phyloP scores from a whole-genome alignment of 2,329 filamentous ascomycete genomes.

The Penicillium sp. region DNA sequence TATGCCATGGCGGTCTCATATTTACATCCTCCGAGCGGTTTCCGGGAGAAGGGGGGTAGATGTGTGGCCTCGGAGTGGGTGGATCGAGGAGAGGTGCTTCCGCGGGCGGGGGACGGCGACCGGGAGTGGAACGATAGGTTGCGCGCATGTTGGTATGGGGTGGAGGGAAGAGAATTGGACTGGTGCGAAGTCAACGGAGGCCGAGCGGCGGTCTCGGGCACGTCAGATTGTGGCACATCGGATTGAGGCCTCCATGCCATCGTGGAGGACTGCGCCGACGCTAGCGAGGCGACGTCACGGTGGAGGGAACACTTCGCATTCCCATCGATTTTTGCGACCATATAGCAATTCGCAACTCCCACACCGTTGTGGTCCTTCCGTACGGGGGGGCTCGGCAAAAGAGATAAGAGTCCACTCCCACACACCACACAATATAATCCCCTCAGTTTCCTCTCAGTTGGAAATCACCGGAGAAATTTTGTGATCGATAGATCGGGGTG shows the following conservation, averaged over 20 bases:
- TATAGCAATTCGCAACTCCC: slow-evolving; percentile 39
- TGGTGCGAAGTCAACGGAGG: slow-evolving; percentile 61
- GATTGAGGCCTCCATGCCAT: slow-evolving; percentile 44
- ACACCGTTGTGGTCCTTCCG: slow-evolving; percentile 25
- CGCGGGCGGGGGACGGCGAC: slow-evolving; percentile 74
- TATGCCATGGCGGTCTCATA: slow-evolving; percentile 85
- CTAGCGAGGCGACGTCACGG: slow-evolving; percentile 46
- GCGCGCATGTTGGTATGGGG: slow-evolving; percentile 83
- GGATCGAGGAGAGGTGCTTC: slow-evolving; percentile 83
- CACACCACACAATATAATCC: slow-evolving; percentile 13
- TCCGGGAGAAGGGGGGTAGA: slow-evolving; percentile 66
- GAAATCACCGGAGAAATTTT: neutral
- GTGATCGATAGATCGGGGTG: neutral
- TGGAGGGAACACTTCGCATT: slow-evolving; percentile 41
- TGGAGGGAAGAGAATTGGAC: slow-evolving; percentile 89
- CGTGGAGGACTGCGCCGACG: slow-evolving; percentile 40
- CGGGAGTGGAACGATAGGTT: slow-evolving; percentile 78
- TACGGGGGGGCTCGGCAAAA: slow-evolving; percentile 12
- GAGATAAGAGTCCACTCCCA: slow-evolving; percentile 10
- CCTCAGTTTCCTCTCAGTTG: slow-evolving; percentile 3
- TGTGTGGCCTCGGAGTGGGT: slow-evolving; percentile 86
- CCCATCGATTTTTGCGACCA: slow-evolving; percentile 45
- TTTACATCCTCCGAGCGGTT: slow-evolving; percentile 70
- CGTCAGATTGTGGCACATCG: slow-evolving; percentile 31
- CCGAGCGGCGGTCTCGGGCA: slow-evolving; percentile 43